phyloP scores from a whole-genome alignment of 2,329 filamentous ascomycete genomes.

The Escovopsis weberi region DNA sequence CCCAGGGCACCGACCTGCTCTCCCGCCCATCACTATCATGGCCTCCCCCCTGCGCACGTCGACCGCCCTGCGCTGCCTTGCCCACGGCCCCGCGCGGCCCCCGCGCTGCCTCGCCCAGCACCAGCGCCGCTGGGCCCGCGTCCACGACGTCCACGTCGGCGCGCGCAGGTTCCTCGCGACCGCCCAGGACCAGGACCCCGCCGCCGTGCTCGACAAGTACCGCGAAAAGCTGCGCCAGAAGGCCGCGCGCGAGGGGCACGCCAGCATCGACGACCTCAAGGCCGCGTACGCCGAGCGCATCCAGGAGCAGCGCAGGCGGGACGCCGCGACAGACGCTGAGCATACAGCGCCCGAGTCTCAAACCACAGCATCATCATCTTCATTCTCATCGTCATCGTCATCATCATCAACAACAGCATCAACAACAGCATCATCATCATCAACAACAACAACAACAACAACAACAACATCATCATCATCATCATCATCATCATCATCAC shows the following conservation, averaged over 20 bases:
- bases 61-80: constrained; percentile 28
- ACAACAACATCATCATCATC: constrained; percentile 4
- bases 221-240: constrained; percentile 71
- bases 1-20: no score
- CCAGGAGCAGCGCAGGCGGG: constrained; percentile 50
- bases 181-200: constrained; percentile 41
- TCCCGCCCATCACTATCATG: constrained; percentile 21
- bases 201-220: constrained; percentile 70
- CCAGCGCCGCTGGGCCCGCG: constrained; percentile 79
- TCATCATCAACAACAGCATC: constrained; percentile 12
- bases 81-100: constrained; percentile 15
- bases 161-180: constrained; percentile 71
- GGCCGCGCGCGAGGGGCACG: constrained; percentile 56
- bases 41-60: constrained; percentile 26
- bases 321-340: constrained; percentile 30
- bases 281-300: constrained; percentile 80
- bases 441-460: constrained; percentile 6
- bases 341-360: constrained; percentile 19
- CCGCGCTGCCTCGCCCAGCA: constrained; percentile 25
- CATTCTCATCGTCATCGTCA: no score
- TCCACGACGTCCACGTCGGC: constrained; percentile 45
- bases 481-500: constrained; percentile 3
- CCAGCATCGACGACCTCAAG: constrained; percentile 61
- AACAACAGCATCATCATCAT: constrained; percentile 4
- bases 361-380: no score